Evolutionary conservation across 805 yeast genomes (phyloP).

Genomic region (Torulaspora quercuum): DNA sequence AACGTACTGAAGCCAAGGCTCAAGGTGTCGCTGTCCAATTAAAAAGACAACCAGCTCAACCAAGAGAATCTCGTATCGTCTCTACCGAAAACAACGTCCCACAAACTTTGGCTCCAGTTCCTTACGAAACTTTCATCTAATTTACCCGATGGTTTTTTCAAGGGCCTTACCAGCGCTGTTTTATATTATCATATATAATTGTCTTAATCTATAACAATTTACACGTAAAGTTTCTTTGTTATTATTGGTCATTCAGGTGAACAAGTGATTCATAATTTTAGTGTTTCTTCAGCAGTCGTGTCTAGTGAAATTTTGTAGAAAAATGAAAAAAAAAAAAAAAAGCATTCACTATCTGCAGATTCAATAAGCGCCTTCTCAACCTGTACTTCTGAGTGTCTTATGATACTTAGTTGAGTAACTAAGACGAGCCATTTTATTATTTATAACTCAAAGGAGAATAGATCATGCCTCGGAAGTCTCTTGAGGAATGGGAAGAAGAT

Average conservation of each 20-base stretch:
- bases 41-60: conserved; percentile 98
- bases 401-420: too few relatives aligned
- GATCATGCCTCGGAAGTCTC: conserved; percentile 28
- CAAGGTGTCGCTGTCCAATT: conserved; percentile 85
- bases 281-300: too few relatives aligned
- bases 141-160: conserved; percentile 25
- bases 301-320: not conserved
- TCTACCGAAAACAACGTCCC: conserved; percentile 80
- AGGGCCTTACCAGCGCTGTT: conserved; percentile 14
- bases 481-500: conserved; percentile 45
- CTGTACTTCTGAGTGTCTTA: too few relatives aligned
- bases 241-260: too few relatives aligned
- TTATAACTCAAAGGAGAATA: too few relatives aligned
- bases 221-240: conserved; percentile 20
- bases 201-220: conserved; percentile 27
- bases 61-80: conserved; percentile 89
- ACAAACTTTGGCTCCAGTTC: conserved; percentile 97
- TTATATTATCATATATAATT: conserved; percentile 23
- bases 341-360: too few relatives aligned
- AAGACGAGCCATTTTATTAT: too few relatives aligned
- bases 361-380: too few relatives aligned
- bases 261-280: too few relatives aligned
- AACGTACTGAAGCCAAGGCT: conserved; percentile 90
- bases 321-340: not conserved
- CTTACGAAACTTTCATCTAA: conserved; percentile 99